phyloP scores from a whole-genome alignment of 2,329 filamentous ascomycete species.

The Purpureocillium lavendulum region DNA sequence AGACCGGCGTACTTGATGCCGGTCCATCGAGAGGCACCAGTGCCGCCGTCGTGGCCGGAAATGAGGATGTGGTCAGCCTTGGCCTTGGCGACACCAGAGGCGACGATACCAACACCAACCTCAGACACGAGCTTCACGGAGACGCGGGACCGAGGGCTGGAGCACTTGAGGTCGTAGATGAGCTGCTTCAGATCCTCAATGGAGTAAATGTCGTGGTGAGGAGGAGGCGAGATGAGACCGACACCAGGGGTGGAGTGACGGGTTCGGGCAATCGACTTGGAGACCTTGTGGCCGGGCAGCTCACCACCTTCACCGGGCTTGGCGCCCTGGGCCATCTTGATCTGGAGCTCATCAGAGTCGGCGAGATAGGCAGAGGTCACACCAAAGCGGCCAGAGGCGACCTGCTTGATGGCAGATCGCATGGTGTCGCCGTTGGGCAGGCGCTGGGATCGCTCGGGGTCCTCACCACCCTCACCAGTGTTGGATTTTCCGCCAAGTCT shows the following conservation, averaged over 20 bases:
- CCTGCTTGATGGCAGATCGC: slow-evolving; percentile 96
- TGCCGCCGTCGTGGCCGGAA: slow-evolving; percentile 93
- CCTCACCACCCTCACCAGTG: slow-evolving; percentile 94
- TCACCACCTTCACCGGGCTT: slow-evolving; percentile 98
- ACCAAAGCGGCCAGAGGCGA: slow-evolving; percentile 91
- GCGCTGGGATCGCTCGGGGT: slow-evolving; percentile 78
- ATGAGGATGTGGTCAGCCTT: slow-evolving; percentile 97
- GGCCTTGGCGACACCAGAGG: slow-evolving; percentile 93
- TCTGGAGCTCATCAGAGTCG: slow-evolving; percentile 92
- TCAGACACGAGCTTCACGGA: slow-evolving; percentile 98
- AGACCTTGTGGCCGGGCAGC: slow-evolving; percentile 93
- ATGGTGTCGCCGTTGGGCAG: slow-evolving; percentile 92
- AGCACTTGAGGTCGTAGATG: slow-evolving; percentile 96
- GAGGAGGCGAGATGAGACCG: slow-evolving; percentile 89
- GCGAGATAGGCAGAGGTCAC: slow-evolving; percentile 92
- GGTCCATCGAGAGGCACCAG: slow-evolving; percentile 93
- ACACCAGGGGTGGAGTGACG: slow-evolving; percentile 95
- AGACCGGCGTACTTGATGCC: slow-evolving; percentile 98
- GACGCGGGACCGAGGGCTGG: slow-evolving; percentile 82
- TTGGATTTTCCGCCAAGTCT: slow-evolving; percentile 93
- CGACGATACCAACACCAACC: slow-evolving; percentile 94
- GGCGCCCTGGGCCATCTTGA: slow-evolving; percentile 98
- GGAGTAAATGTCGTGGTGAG: slow-evolving; percentile 97
- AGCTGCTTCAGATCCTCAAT: slow-evolving; percentile 97
- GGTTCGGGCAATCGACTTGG: slow-evolving; percentile 85